Conservation (phyloP, 2,329 filamentous ascomycete species). For the Pseudogymnoascus sp. region DNA sequence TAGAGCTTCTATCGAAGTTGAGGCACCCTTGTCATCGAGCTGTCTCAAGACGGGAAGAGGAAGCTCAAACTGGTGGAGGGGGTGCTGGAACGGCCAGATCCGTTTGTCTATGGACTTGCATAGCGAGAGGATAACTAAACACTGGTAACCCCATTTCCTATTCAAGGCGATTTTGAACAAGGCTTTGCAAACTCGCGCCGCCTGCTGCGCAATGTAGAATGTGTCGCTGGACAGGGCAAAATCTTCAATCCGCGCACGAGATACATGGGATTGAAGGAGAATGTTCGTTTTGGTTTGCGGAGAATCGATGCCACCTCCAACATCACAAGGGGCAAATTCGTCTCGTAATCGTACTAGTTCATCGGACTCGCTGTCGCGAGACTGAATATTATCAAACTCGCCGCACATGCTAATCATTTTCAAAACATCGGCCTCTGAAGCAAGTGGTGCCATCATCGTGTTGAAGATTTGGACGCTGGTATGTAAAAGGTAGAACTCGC, state of each 20-base stretch:
- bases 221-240: constrained; percentile 89
- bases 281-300: constrained; percentile 94
- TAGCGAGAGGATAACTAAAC: constrained; percentile 78
- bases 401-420: constrained; percentile 97
- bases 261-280: constrained; percentile 88
- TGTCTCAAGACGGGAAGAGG: constrained; percentile 75
- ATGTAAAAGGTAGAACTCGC: constrained; percentile 92
- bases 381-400: constrained; percentile 96
- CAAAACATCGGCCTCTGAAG: constrained; percentile 84
- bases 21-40: constrained; percentile 68
- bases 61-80: constrained; percentile 89
- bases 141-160: constrained; percentile 91
- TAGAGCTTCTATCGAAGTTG: constrained; percentile 69
- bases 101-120: constrained; percentile 97
- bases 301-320: constrained; percentile 61
- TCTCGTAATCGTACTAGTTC: constrained; percentile 70
- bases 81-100: constrained; percentile 91
- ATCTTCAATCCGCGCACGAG: constrained; percentile 76
- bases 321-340: constrained; percentile 65
- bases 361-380: constrained; percentile 78
- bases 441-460: constrained; percentile 76
- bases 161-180: constrained; percentile 97
- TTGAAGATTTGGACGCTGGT: constrained; percentile 96
- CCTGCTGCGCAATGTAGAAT: constrained; percentile 92
- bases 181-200: constrained; percentile 85